Evolutionary conservation across 225 moss, liverwort and hornwort genomes (phyloP).

Genomic region (Takakia lepidozioides): DNA sequence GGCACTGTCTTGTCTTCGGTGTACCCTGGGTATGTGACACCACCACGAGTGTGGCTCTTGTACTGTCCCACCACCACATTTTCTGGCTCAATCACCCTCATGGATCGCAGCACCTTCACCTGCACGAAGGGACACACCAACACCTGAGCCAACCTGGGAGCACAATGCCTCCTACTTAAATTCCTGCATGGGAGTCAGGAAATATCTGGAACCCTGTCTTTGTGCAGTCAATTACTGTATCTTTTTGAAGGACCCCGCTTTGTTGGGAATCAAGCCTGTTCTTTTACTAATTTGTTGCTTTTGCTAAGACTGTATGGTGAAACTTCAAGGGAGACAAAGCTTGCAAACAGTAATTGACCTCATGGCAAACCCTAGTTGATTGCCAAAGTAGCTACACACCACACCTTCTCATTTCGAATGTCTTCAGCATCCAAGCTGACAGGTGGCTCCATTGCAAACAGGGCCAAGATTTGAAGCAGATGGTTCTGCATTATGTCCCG

Average conservation of each 20-base stretch:
- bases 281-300: no score
- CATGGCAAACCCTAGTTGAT: no score
- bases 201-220: no score
- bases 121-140: slow-evolving; percentile 10
- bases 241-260: no score
- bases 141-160: background rate
- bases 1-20: slow-evolving; percentile 85
- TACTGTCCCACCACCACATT: slow-evolving; percentile 82
- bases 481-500: slow-evolving; percentile 98
- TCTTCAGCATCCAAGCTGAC: slow-evolving; percentile 94
- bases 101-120: slow-evolving; percentile 92
- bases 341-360: no score
- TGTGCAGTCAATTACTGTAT: no score
- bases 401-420: slow-evolving; percentile 95
- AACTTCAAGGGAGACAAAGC: no score
- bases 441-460: slow-evolving; percentile 96
- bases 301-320: no score
- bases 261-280: no score
- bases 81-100: slow-evolving; percentile 54
- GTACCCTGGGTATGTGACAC: slow-evolving; percentile 82
- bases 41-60: slow-evolving; percentile 75
- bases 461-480: slow-evolving; percentile 84
- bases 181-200: no score
- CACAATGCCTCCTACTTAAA: no score
- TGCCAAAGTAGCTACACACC: no score